Evolutionary conservation across 495 filamentous ascomycete genomes (phyloP), one percentile per base, ranked within the genome.

Genomic region (Hyaloscypha variabilis): DNA sequence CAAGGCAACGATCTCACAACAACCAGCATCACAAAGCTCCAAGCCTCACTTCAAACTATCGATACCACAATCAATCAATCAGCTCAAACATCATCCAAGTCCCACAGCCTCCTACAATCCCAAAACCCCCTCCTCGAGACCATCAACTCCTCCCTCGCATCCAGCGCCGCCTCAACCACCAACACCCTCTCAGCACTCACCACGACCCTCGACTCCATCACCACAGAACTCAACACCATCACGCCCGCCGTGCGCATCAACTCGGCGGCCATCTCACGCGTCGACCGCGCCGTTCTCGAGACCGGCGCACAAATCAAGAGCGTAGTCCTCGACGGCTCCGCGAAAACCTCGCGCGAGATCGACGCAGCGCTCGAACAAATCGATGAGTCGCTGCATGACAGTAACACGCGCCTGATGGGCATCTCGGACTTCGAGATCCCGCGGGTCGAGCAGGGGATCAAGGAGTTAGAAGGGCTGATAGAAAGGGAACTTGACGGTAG

Each of bases 271-370:
- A 62, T 62, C 26, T 62, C 59, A 8, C 39, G 59, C 4, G 59
- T 62, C n/a, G 59, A 62, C 39, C 31, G 39, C 8, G 59, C 59
- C 23, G 59, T 62, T 14, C 49, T 62, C 6, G 59, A 62, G 14
- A 62, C 59, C 31, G 59, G 59, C 24, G 28, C 39, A 6, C 59
- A 62, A 49, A 29, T 62, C n/a, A 62, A 62, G 29, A 26, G 25
- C n/a, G 46, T 62, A 8, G 29, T 62, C 6, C 17, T 50, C 21
- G 46, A 62, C 13, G 31, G 39, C 42, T 28, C 19, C 21, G 8
- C 26, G 13, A 50, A 62, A 52, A 21, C 50, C 4, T 26, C 10
- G 3, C 24, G 31, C 3, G 46, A 62, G 42, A 51, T 62, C 39
- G 59, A 62, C 8, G 36, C 39, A 11, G 54, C 54, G 11, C 24